Evolutionary conservation across 2,329 filamentous ascomycete genomes (phyloP), one percentile per base, ranked within the genome.

Genomic region (Botrytis aclada): DNA sequence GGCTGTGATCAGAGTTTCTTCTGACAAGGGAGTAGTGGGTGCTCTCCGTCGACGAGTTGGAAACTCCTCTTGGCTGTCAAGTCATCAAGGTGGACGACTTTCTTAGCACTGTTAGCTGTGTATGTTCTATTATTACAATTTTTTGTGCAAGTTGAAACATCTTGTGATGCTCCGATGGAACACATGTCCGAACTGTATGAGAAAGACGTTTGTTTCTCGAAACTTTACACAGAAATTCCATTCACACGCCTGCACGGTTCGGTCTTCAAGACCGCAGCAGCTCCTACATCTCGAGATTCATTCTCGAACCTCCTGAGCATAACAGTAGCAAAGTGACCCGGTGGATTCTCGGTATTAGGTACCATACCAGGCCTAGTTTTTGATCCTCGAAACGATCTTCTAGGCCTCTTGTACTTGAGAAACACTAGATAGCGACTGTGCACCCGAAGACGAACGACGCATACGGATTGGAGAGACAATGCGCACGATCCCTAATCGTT

Each of bases 361-460:
- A 54, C 65, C 47, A 51, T 67, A 25, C 47, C 34, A 32, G 54
- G 34, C 34, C 39, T 32, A 32, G 65, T 32, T 41, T 41, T 69
- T 47, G n/a, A 37, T 56, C 65, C 34, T 67, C 34, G 34, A 56
- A 56, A 67, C 25, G 37, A 56, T 32, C 47, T 56, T 51, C 39
- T 69, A 37, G 25, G 47, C 54, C n/a, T 41, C 39, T 20, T 41
- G 51, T 69, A 39, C 65, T 67, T 37, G 47, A 29, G 65, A 58
- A 69, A 69, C 65, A 69, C 25, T 56, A 37, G 65, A 32, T 18
- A 32, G 7, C 12, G 45, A 54, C 64, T 67, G 64, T 41, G 65
- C 34, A 32, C 51, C 37, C 12, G 29, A 54, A 54, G 25, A 18
- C 4, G n/a, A 14, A 56, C 34, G 64, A 32, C 22, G 34, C 18